These are phyloP conservation scores for Fusarium duplospermum DNA, from an alignment of 2,329 filamentous ascomycete genomes.

Conservation along the genomic window DNA sequence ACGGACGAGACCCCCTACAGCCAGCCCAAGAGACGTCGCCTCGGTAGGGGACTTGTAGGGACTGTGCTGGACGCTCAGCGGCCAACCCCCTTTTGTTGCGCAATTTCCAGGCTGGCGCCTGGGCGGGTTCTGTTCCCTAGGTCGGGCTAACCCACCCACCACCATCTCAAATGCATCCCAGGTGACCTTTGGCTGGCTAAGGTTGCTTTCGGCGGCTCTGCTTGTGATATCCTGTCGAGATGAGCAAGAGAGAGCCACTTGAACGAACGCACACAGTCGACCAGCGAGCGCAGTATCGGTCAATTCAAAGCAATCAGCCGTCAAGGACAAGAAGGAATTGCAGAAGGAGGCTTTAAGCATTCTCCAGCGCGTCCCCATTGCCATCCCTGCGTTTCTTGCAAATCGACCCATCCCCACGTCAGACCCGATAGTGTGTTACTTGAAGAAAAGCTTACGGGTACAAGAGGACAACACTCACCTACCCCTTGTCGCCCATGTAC, in stretches of 20 bases:
- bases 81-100: conserved; percentile 30
- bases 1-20: conserved; percentile 28
- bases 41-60: not conserved
- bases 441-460: conserved; percentile 9
- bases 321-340: conserved; percentile 10
- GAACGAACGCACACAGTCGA: conserved; percentile 25
- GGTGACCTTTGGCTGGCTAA: conserved; percentile 14
- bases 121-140: conserved; percentile 19
- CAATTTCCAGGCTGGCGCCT: conserved; percentile 40
- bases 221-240: conserved; percentile 19
- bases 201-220: conserved; percentile 28
- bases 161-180: conserved; percentile 22
- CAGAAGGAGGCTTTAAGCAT: conserved; percentile 23
- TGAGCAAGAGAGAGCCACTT: conserved; percentile 5
- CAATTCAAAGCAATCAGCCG: conserved; percentile 18
- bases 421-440: conserved; percentile 31
- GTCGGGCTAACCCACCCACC: conserved; percentile 19
- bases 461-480: not conserved
- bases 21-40: not conserved
- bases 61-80: conserved; percentile 8
- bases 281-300: conserved; percentile 18
- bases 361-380: conserved; percentile 17
- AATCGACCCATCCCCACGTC: conserved; percentile 31
- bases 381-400: conserved; percentile 21
- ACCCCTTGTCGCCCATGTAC: conserved; percentile 38